These are phyloP conservation scores for Cryphonectria parasitica DNA, from an alignment of 2,329 filamentous ascomycete genomes.

Conservation along the genomic window DNA sequence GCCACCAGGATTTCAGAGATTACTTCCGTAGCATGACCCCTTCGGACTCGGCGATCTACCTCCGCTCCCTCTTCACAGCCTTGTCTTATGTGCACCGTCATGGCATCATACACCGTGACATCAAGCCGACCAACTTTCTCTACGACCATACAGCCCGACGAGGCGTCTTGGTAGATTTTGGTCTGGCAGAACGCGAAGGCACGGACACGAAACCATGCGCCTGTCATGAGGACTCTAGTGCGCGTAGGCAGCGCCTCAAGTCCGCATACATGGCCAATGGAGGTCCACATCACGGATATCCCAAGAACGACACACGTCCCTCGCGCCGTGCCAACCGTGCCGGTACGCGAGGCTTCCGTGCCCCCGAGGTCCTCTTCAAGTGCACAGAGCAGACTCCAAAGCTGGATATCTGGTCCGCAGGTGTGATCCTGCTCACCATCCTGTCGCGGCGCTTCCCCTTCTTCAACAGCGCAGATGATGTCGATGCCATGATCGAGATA, in stretches of 20 bases:
- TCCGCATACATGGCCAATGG: conserved; percentile 61
- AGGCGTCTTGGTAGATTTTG: conserved; percentile 97
- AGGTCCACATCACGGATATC: conserved; percentile 69
- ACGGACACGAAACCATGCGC: conserved; percentile 78
- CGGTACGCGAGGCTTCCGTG: conserved; percentile 92
- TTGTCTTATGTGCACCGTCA: conserved; percentile 81
- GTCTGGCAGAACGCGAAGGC: conserved; percentile 85
- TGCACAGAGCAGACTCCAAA: conserved; percentile 93
- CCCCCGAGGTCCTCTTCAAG: conserved; percentile 95
- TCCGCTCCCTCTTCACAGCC: conserved; percentile 84
- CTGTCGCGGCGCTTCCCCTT: conserved; percentile 93
- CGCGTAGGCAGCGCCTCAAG: conserved; percentile 64
- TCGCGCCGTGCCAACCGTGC: conserved; percentile 92
- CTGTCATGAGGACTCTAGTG: conserved; percentile 69
- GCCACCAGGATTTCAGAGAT: conserved; percentile 90
- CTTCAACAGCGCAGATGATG: conserved; percentile 98
- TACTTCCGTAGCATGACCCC: conserved; percentile 93
- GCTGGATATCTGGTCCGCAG: conserved; percentile 96
- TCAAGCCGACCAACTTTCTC: conserved; percentile 97
- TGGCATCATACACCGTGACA: conserved; percentile 89
- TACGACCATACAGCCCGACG: conserved; percentile 81
- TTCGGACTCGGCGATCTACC: conserved; percentile 85
- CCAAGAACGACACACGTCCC: conserved; percentile 85
- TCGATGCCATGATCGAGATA: conserved; percentile 97
- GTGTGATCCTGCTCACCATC: conserved; percentile 96